Evolutionary conservation across 345 rosid genomes (phyloP).

Genomic region (Melastoma malabathricum): DNA sequence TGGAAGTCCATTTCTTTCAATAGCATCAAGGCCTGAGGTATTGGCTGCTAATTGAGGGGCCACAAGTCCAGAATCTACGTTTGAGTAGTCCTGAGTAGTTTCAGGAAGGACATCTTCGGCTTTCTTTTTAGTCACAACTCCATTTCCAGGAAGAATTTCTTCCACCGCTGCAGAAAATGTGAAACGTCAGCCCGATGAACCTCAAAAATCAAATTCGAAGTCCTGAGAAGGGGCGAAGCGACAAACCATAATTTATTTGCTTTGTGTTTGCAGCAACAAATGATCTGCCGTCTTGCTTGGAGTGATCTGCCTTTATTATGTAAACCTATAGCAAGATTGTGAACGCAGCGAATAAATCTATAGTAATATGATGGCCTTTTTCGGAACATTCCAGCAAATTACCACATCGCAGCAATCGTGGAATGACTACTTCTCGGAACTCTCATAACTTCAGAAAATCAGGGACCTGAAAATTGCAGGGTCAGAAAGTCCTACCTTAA

Average conservation of each 20-base stretch:
- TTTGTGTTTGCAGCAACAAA: constrained; percentile 6
- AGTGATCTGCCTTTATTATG: constrained; percentile 4
- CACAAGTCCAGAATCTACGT: constrained; percentile 3
- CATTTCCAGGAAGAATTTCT: constrained; percentile 5
- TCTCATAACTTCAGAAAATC: too few relatives aligned
- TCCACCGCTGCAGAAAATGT: neutral
- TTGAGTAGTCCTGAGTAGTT: constrained; percentile 1
- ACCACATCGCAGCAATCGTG: too few relatives aligned
- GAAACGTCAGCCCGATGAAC: neutral
- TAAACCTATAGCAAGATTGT: constrained; percentile 7
- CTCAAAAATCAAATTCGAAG: neutral
- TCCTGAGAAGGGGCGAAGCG: neutral
- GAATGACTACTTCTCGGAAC: too few relatives aligned
- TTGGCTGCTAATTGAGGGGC: neutral
- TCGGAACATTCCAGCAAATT: neutral
- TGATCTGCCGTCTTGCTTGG: constrained; percentile 3
- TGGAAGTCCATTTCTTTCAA: constrained; percentile 1
- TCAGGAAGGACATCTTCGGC: neutral
- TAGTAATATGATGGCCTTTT: neutral
- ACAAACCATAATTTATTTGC: constrained; percentile 7
- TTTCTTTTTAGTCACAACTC: constrained; percentile 2
- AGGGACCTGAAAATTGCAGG: too few relatives aligned
- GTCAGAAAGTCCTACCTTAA: constrained; percentile 5
- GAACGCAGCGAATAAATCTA: neutral
- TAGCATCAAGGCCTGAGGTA: neutral